phyloP scores from a whole-genome alignment of 495 filamentous ascomycete species.

The Mycothermus thermophilus region DNA sequence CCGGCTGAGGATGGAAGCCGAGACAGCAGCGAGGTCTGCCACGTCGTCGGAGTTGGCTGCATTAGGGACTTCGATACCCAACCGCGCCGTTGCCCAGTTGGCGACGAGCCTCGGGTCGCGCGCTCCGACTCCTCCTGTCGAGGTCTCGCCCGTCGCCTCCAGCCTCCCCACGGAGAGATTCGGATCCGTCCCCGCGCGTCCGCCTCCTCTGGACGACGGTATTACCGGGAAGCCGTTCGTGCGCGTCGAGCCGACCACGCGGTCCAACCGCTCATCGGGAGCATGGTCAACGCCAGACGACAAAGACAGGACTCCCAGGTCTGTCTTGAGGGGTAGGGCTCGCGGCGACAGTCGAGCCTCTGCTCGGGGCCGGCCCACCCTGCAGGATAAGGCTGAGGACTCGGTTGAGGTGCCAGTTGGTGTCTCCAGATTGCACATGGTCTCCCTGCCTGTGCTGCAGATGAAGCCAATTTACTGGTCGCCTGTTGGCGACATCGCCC shows the following conservation, averaged over 20 bases:
- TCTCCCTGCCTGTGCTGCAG: slow-evolving; percentile 42
- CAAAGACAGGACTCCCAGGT: slow-evolving; percentile 7
- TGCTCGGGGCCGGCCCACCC: neutral
- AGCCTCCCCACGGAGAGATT: slow-evolving; percentile 3
- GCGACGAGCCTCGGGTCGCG: slow-evolving; percentile 3
- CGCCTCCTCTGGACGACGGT: slow-evolving; percentile 27
- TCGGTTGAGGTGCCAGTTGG: slow-evolving; percentile 54
- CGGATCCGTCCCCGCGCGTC: slow-evolving; percentile 11
- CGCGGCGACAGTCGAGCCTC: slow-evolving; percentile 9
- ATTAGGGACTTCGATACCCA: no score
- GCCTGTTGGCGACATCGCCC: slow-evolving; percentile 78
- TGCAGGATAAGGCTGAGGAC: slow-evolving; percentile 6
- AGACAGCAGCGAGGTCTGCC: slow-evolving; percentile 1
- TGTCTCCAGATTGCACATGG: slow-evolving; percentile 54
- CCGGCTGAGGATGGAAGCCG: slow-evolving; percentile 4
- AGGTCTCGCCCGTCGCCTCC: slow-evolving; percentile 1
- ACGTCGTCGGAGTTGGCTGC: no score
- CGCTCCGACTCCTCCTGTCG: slow-evolving; percentile 3
- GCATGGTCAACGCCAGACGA: slow-evolving; percentile 16
- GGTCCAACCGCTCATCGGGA: slow-evolving; percentile 6
- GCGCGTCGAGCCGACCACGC: slow-evolving; percentile 19
- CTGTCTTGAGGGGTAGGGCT: slow-evolving; percentile 1
- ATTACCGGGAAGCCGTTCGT: slow-evolving; percentile 35
- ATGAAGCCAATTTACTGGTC: slow-evolving; percentile 99
- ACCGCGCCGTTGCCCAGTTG: slow-evolving; percentile 1